Conservation (phyloP, 495 filamentous ascomycete species). For the Hypoxylon trugodes region DNA sequence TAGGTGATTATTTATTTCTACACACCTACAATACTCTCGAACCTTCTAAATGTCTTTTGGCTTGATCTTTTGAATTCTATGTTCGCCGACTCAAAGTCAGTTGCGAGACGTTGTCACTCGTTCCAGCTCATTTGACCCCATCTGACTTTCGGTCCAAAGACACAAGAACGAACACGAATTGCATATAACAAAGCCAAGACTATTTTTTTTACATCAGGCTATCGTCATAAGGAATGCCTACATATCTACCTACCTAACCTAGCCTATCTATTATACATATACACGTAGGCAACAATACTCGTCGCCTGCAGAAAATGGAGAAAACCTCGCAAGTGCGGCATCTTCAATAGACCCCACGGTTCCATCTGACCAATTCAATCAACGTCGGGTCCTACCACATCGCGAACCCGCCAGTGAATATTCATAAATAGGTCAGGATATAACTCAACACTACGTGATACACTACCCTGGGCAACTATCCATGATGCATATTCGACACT, state of each 20-base stretch:
- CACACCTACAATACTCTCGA: too few species aligned
- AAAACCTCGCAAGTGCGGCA: background rate
- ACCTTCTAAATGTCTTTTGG: background rate
- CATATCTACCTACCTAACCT: background rate
- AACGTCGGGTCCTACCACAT: background rate
- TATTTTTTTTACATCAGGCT: constrained; percentile 17
- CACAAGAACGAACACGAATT: constrained; percentile 1
- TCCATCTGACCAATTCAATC: constrained; percentile 7
- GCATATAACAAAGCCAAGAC: constrained; percentile 10
- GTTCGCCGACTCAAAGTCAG: constrained; percentile 9
- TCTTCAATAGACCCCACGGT: constrained; percentile 1
- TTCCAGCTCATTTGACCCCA: constrained; percentile 1
- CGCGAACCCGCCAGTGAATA: background rate
- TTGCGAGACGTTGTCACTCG: background rate
- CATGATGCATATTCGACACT: constrained; percentile 5
- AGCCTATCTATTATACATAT: constrained; percentile 12
- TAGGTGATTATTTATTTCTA: too few species aligned
- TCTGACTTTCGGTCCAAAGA: constrained; percentile 9
- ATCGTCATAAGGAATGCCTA: constrained; percentile 27
- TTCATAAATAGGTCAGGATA: background rate
- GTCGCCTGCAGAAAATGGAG: background rate
- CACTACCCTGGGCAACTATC: constrained; percentile 4
- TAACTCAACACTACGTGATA: background rate
- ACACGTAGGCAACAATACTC: background rate
- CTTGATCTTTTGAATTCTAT: constrained; percentile 6